Percentiles rank a stretch among this genome's conserved stretches.
These are phyloP conservation scores for Tremellales sp. DNA, from an alignment of 1,284 basidiomycete species.

Conservation along the genomic window DNA sequence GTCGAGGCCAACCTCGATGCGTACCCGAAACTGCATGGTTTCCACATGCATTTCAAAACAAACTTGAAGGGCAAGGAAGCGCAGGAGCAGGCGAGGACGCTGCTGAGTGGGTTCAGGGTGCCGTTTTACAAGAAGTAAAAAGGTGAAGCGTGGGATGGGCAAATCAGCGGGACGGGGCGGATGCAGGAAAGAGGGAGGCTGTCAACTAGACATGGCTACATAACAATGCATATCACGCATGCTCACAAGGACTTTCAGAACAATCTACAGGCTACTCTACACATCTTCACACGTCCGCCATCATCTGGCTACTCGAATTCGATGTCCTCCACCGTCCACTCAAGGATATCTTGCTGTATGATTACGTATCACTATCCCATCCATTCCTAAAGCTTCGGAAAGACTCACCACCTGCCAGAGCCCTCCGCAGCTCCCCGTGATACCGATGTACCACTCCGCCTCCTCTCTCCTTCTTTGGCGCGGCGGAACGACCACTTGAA, in stretches of 20 bases:
- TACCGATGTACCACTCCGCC: constrained; percentile 25
- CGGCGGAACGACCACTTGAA: constrained; percentile 20
- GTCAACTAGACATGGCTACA: not conserved
- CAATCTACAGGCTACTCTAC: not conserved
- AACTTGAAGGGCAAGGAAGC: constrained; percentile 77
- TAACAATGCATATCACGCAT: constrained; percentile 2
- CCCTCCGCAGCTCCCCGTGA: constrained; percentile 33
- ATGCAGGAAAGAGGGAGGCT: not conserved
- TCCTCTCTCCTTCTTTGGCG: constrained; percentile 8
- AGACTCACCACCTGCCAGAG: constrained; percentile 31
- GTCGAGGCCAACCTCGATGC: constrained; percentile 87
- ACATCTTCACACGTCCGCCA: not conserved
- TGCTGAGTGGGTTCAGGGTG: constrained; percentile 84
- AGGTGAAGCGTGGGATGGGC: not conserved
- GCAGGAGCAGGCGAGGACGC: constrained; percentile 74
- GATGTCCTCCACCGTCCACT: constrained; percentile 12
- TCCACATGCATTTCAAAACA: constrained; percentile 88
- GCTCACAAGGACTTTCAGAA: too few species aligned
- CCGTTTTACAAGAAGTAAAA: constrained; percentile 59
- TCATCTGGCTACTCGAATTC: not conserved
- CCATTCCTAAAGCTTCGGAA: not conserved
- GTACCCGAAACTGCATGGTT: constrained; percentile 77
- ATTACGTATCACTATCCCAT: not conserved
- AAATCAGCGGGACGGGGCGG: not conserved
- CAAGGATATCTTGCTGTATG: constrained; percentile 13